Percentiles rank a stretch among this genome's conserved stretches.
These are phyloP conservation scores for Solanum hybrid DNA, from an alignment of 305 asterid species.

Conservation along the genomic window DNA sequence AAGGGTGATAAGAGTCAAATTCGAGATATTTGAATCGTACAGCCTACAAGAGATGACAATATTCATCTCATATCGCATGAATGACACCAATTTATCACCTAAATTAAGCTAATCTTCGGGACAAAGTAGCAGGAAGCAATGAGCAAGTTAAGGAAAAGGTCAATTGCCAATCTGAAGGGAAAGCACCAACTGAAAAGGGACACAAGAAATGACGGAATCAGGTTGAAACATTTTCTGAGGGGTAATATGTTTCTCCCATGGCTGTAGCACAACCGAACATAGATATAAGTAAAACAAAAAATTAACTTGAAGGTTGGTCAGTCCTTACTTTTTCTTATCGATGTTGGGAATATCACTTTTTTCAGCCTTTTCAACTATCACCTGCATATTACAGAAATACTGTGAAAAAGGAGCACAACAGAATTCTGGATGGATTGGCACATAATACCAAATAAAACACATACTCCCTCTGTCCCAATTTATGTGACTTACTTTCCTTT, in stretches of 20 bases:
- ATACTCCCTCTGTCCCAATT: not conserved
- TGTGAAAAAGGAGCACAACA: not conserved
- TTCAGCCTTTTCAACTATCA: slow-evolving; percentile 44
- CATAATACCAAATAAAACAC: not conserved
- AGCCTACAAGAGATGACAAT: not conserved
- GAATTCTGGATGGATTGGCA: not conserved
- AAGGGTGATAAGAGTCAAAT: not conserved
- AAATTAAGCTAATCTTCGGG: not conserved
- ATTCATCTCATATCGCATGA: not conserved
- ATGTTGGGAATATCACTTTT: slow-evolving; percentile 39
- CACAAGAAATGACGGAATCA: not conserved
- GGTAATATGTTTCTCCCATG: not conserved
- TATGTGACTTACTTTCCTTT: no score
- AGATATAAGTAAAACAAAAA: not conserved
- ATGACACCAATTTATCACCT: not conserved
- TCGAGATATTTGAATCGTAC: not conserved
- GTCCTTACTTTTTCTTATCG: slow-evolving; percentile 37
- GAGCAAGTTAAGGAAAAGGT: not conserved
- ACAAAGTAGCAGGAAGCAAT: not conserved
- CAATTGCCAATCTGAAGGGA: not conserved
- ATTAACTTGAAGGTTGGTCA: not conserved
- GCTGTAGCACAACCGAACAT: not conserved
- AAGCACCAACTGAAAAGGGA: not conserved
- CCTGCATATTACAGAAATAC: slow-evolving; percentile 16
- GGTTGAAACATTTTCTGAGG: not conserved